Percentiles rank a stretch among this genome's conserved stretches.
phyloP scores from a whole-genome alignment of 805 yeast genomes.

The Yamadazyma olivae region DNA sequence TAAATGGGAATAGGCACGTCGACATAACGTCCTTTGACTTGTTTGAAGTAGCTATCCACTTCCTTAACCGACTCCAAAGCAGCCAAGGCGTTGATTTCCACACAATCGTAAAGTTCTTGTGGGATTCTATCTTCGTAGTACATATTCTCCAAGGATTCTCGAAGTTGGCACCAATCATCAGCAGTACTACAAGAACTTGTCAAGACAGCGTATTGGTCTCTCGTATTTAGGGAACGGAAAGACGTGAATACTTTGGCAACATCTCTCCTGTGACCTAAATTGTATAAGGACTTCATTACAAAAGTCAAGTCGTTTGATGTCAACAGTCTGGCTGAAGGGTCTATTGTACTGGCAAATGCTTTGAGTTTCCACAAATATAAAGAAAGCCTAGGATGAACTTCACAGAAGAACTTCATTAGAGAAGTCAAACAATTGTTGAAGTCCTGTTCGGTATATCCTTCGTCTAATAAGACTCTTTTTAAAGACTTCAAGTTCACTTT shows the following conservation, averaged over 20 bases:
- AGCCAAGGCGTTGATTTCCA: slow-evolving; percentile 61
- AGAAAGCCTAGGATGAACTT: slow-evolving; percentile 2
- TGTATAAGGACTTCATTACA: slow-evolving; percentile 31
- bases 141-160: slow-evolving; percentile 52
- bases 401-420: neutral
- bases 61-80: slow-evolving; percentile 43
- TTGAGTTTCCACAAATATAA: slow-evolving; percentile 8
- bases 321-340: neutral
- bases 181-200: slow-evolving; percentile 43
- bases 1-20: too few species aligned
- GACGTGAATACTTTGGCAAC: slow-evolving; percentile 22
- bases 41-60: slow-evolving; percentile 49
- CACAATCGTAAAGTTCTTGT: slow-evolving; percentile 51
- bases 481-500: neutral
- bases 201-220: slow-evolving; percentile 46
- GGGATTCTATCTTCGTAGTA: slow-evolving; percentile 56
- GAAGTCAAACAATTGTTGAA: neutral
- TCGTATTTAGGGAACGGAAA: slow-evolving; percentile 42
- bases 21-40: too few species aligned
- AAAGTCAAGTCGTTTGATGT: slow-evolving; percentile 22
- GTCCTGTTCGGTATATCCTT: neutral
- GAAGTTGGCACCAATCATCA: slow-evolving; percentile 54
- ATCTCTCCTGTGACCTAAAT: too few species aligned
- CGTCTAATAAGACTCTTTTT: neutral
- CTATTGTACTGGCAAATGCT: neutral